Percentiles rank a stretch among this genome's conserved stretches.
phyloP scores from a whole-genome alignment of 257 asterid genomes.

The Capsicum pubescens region DNA sequence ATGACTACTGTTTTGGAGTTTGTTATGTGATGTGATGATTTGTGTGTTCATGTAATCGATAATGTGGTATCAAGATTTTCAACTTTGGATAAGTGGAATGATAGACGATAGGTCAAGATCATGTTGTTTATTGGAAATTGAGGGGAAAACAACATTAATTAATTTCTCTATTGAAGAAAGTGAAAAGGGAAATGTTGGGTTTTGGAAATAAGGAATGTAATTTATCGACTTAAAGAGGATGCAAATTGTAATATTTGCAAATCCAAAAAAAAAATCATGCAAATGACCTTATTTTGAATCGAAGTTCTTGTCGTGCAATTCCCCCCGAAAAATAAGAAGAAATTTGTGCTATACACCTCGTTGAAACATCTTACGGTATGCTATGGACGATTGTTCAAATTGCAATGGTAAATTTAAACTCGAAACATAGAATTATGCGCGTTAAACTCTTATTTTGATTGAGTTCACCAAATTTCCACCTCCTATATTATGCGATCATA shows the following conservation, averaged over 20 bases:
- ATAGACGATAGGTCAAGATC: not conserved
- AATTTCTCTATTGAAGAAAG: not conserved
- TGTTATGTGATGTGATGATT: not conserved
- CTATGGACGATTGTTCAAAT: not conserved
- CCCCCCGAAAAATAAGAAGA: no score
- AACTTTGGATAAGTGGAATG: not conserved
- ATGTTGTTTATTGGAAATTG: not conserved
- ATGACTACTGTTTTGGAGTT: slow-evolving; percentile 4
- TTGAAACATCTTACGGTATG: no score
- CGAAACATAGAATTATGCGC: not conserved
- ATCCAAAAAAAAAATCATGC: no score
- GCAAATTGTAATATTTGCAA: no score
- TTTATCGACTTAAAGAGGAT: no score
- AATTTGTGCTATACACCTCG: no score
- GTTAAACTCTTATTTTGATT: no score
- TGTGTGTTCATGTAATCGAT: not conserved
- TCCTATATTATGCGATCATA: not conserved
- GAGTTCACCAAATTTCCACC: not conserved
- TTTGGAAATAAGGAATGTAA: no score
- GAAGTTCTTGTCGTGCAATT: no score
- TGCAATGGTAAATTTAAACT: not conserved
- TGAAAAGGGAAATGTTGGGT: no score
- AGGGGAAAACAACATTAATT: not conserved
- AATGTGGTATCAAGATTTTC: not conserved
- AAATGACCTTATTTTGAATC: no score